Percentiles rank a stretch among this genome's conserved stretches.
These are phyloP conservation scores for Plantago ovata DNA, from an alignment of 257 asterid genomes.

Conservation along the genomic window DNA sequence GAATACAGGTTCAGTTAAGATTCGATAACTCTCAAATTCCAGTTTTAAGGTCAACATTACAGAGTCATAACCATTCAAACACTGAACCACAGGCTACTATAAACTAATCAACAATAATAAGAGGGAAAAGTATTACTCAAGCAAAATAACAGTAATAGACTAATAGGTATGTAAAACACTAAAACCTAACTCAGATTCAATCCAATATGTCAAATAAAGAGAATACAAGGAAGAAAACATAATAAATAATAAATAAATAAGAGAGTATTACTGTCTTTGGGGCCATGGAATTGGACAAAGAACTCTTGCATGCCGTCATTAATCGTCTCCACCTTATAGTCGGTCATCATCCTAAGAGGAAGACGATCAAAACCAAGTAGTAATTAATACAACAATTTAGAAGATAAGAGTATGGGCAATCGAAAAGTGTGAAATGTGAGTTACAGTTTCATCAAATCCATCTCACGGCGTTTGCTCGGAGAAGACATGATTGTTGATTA, in stretches of 20 bases:
- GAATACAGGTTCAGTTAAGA: slow-evolving; percentile 21
- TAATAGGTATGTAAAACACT: background rate
- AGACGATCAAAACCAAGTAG: slow-evolving; percentile 22
- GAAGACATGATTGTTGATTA: slow-evolving; percentile 57
- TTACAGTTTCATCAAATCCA: slow-evolving; percentile 97
- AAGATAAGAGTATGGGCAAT: background rate
- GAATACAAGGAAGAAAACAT: slow-evolving; percentile 14
- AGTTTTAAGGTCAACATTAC: slow-evolving; percentile 19
- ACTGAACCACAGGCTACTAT: background rate
- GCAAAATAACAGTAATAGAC: too few relatives aligned
- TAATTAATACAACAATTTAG: slow-evolving; percentile 2
- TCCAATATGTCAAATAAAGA: slow-evolving; percentile 8
- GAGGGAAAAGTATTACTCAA: too few relatives aligned
- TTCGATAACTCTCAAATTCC: too few relatives aligned
- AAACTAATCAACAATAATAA: too few relatives aligned
- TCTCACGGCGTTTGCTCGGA: slow-evolving; percentile 88
- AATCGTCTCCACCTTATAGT: slow-evolving; percentile 90
- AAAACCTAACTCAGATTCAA: slow-evolving; percentile 2
- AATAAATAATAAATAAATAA: background rate
- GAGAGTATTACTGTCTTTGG: slow-evolving; percentile 66
- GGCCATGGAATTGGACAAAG: slow-evolving; percentile 81
- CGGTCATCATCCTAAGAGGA: slow-evolving; percentile 79
- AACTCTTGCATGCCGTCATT: slow-evolving; percentile 88
- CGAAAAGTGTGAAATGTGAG: slow-evolving; percentile 12
- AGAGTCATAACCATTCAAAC: slow-evolving; percentile 18